These are phyloP conservation scores for Ceratobasidium sp. DNA, from an alignment of 1,284 basidiomycete species.

Conservation along the genomic window DNA sequence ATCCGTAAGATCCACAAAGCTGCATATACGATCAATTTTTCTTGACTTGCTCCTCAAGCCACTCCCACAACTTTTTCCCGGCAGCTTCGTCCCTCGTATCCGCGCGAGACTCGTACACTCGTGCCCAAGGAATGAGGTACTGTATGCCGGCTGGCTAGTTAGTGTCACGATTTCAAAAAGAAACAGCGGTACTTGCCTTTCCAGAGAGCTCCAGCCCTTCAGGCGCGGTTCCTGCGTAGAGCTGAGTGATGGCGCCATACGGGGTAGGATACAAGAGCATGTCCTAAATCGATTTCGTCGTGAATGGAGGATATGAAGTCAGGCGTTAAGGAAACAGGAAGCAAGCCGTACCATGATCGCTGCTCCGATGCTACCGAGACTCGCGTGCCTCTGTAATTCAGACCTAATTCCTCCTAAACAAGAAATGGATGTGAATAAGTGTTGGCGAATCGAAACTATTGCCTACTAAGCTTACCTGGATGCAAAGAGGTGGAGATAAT, in stretches of 20 bases:
- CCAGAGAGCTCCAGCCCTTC: conserved; percentile 43
- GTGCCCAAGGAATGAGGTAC: conserved; percentile 43
- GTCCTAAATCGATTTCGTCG: conserved; percentile 12
- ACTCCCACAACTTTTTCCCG: conserved; percentile 58
- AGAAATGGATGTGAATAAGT: background rate
- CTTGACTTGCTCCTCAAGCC: background rate
- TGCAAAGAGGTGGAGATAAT: conserved; percentile 58
- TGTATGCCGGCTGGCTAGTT: background rate
- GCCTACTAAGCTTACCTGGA: conserved; percentile 52
- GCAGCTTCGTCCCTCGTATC: conserved; percentile 51
- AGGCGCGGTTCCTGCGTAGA: conserved; percentile 46
- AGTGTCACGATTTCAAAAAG: background rate
- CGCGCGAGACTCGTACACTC: background rate
- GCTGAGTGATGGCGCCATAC: conserved; percentile 47
- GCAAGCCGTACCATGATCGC: conserved; percentile 2
- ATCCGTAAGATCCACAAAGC: too few relatives aligned
- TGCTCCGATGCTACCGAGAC: background rate
- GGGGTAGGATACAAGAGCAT: conserved; percentile 28
- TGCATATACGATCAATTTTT: background rate
- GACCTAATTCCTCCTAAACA: conserved; percentile 41
- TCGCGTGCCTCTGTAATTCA: conserved; percentile 54
- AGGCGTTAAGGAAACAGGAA: background rate
- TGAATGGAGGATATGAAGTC: background rate
- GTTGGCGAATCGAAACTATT: background rate
- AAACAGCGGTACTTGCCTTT: conserved; percentile 5